phyloP scores from a whole-genome alignment of 306 rosid genomes.

The Canavalia ensiformis region DNA sequence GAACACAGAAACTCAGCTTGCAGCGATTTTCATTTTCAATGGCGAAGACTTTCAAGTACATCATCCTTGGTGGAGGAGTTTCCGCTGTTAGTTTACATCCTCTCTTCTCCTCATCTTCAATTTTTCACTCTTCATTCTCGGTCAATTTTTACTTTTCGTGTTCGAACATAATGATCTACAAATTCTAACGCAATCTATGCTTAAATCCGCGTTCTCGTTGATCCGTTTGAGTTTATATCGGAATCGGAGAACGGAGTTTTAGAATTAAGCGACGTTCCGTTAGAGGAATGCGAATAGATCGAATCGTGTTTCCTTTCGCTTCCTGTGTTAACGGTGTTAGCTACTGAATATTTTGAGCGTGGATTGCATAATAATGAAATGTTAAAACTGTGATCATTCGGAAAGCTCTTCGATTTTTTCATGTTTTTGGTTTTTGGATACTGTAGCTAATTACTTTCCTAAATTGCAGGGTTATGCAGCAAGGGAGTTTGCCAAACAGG shows the following conservation, averaged over 20 bases:
- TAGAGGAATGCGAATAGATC: not conserved
- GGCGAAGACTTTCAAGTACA: slow-evolving; percentile 87
- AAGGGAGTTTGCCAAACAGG: slow-evolving; percentile 86
- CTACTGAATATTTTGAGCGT: not conserved
- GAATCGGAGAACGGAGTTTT: slow-evolving; percentile 1
- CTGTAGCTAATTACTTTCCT: slow-evolving; percentile 13
- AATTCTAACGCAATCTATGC: not conserved
- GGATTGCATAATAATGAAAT: not conserved
- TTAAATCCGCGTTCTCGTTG: slow-evolving; percentile 5
- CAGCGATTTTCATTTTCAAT: slow-evolving; percentile 51
- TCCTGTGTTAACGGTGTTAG: not conserved
- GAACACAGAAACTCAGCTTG: not conserved
- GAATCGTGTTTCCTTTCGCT: slow-evolving; percentile 14
- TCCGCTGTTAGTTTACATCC: slow-evolving; percentile 76
- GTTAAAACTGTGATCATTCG: not conserved
- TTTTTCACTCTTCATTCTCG: not conserved
- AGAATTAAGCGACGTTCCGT: slow-evolving; percentile 20
- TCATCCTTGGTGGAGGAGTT: slow-evolving; percentile 94
- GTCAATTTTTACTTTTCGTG: not conserved
- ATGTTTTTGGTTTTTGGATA: slow-evolving; percentile 7
- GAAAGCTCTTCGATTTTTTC: not conserved
- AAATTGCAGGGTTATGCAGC: slow-evolving; percentile 93
- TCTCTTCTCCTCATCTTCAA: not conserved
- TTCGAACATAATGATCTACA: slow-evolving; percentile 32
- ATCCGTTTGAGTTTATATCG: slow-evolving; percentile 18